Evolutionary conservation across 768 basidiomycete genomes (phyloP).

Genomic region (Lyophyllum semitale): DNA sequence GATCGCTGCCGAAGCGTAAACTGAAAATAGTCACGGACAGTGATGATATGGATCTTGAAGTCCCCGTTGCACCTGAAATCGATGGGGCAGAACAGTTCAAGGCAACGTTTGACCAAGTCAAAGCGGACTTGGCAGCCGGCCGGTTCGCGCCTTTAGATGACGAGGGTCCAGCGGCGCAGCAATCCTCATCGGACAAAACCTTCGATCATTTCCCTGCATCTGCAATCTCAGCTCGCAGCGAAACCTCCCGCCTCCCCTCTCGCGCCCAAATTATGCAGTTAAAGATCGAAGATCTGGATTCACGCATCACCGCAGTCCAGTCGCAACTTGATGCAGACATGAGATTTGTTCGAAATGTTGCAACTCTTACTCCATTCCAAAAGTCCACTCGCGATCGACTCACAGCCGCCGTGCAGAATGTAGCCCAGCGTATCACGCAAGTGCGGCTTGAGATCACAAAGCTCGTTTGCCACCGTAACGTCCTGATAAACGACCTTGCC

Average conservation of each 20-base stretch:
- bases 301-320: constrained; percentile 52
- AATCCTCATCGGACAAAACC: neutral
- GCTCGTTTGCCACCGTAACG: constrained; percentile 71
- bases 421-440: constrained; percentile 66
- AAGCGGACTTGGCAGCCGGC: constrained; percentile 75
- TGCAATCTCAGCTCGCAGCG: constrained; percentile 21
- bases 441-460: constrained; percentile 75
- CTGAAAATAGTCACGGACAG: constrained; percentile 29
- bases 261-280: constrained; percentile 59
- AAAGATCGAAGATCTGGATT: constrained; percentile 68
- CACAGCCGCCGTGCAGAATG: constrained; percentile 53
- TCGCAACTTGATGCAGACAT: constrained; percentile 67
- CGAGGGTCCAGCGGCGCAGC: constrained; percentile 13
- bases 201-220: constrained; percentile 12
- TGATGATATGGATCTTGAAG: constrained; percentile 40
- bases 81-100: constrained; percentile 71
- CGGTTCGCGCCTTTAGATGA: constrained; percentile 30
- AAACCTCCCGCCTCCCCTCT: constrained; percentile 40
- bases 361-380: constrained; percentile 86
- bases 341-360: constrained; percentile 78
- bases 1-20: constrained; percentile 25
- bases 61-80: constrained; percentile 52
- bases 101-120: constrained; percentile 84
- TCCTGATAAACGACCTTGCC: constrained; percentile 75
- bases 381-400: constrained; percentile 81